Evolutionary conservation across 1,284 basidiomycete genomes (phyloP), one percentile per base, ranked within the genome.

Genomic region (Microbotryum lychnidis-dioicae): DNA sequence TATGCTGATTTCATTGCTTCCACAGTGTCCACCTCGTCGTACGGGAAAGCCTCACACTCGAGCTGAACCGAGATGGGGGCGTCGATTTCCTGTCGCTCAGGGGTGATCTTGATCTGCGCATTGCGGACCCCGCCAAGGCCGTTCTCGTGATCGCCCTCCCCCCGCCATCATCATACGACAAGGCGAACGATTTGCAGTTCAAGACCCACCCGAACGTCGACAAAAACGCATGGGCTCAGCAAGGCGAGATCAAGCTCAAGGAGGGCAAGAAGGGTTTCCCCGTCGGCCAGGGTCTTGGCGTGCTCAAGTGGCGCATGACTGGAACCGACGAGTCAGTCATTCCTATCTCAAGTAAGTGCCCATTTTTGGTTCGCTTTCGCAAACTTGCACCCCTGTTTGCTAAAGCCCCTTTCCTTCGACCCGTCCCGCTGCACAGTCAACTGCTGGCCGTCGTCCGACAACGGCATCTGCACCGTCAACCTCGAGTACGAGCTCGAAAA

Each of bases 201-300:
- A 96, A 97, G 78, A 92, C 97, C 71, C 93, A 97, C 73, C 93
- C 94, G 8, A 88, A 96, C 65, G 88, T 96, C 7, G 89, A 86
- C 70, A 96, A 92, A 77, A 91, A 92, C 65, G 79, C 79, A 0
- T 84, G 86, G 55, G 82, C 82, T 1, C 84, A 86, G 27, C 65
- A 54, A n/a, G 83, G 87, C 53, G 77, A 87, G 44, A 82, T 97
- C 59, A 85, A 85, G 8, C 80, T 97, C 69, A 93, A 92, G 76
- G 93, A 97, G 73, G 74, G 87, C 2, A 82, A 84, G 55, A 81
- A 86, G 67, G 79, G 84, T 10, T 97, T 97, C 83, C 94, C 91
- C 0, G 85, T 97, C 58, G 85, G 86, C 31, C 91, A 94, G 75
- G 78, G 78, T 0, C 79, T 97, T 46, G 87, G 87, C 21, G 91